Evolutionary conservation across 2,329 filamentous ascomycete species (phyloP), one percentile per base, ranked within the genome.

Genomic region (Colletotrichum sp.): DNA sequence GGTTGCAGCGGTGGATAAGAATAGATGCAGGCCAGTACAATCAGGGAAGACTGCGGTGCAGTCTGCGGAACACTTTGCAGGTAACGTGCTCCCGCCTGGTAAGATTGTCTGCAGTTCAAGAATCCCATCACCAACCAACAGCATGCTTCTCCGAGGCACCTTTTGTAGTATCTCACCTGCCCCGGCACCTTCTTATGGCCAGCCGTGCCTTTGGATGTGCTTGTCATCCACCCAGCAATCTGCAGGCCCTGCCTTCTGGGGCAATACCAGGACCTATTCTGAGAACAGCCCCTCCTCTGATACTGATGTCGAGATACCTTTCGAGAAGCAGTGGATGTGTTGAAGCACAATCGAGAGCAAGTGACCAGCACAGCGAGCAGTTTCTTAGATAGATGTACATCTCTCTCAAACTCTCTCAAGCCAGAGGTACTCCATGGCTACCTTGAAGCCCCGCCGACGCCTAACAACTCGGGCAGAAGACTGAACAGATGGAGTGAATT

Each of bases 401-500:
- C 4, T 57, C 12, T 65, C 21, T 36, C 39, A 65, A 71, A 32
- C 30, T 39, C 43, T 43, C 32, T 36, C 63, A 68, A 30, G 39
- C 48, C 24, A 36, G 43, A 32, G 57, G 63, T 57, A 63, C 73
- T 32, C 63, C 69, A 64, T 57, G 39, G 63, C 57, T 70, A 75
- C 73, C 32, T 75, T 39, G 30, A 48, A 30, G 63, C 55, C 73
- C 73, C 69, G 63, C 55, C 55, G 60, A 57, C 63, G 48, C 24
- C 63, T 75, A 72, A 75, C 69, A 75, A 59, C 39, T 52, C 43
- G 39, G 26, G 34, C n/a, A 43, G 24, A 26, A 66, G 61, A 52
- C 43, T 52, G n/a, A 21, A 52, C 43, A 21, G 43, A 52, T 52
- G 30, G 36, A 43, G 39, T 28, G 61, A 18, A 75, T 71, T 67